Conservation (phyloP, 2,329 filamentous ascomycete species). For the Plenodomus biglobosus region DNA sequence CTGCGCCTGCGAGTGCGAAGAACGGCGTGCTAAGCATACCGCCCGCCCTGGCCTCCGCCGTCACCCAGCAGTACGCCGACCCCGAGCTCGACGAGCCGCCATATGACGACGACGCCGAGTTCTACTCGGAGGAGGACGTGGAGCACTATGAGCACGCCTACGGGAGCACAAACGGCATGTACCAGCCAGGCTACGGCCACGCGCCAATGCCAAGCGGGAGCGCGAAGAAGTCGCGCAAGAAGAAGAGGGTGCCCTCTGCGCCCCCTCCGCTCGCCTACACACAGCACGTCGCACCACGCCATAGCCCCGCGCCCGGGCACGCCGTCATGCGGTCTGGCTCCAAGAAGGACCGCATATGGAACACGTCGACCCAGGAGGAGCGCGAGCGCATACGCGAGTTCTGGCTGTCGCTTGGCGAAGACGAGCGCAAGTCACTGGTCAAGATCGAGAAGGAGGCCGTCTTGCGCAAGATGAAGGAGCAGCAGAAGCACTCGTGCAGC, state of each 20-base stretch:
- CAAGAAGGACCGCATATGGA: conserved; percentile 90
- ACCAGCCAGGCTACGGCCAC: conserved; percentile 30
- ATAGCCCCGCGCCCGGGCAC: conserved; percentile 48
- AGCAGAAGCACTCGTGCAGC: conserved; percentile 98
- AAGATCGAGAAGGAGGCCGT: conserved; percentile 99
- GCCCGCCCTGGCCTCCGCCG: conserved; percentile 10
- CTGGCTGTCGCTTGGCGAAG: conserved; percentile 91
- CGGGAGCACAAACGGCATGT: conserved; percentile 33
- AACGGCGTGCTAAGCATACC: conserved; percentile 29
- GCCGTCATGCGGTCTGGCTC: conserved; percentile 47
- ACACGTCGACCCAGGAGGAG: conserved; percentile 90
- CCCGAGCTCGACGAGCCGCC: conserved; percentile 48
- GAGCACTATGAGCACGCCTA: conserved; percentile 38
- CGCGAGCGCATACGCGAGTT: conserved; percentile 97
- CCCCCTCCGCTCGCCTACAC: conserved; percentile 34
- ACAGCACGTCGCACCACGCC: conserved; percentile 34
- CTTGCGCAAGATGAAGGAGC: conserved; percentile 98
- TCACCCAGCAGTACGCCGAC: conserved; percentile 45
- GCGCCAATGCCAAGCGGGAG: conserved; percentile 22
- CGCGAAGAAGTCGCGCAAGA: conserved; percentile 65
- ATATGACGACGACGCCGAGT: conserved; percentile 39
- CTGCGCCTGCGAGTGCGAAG: conserved; percentile 22
- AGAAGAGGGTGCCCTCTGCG: conserved; percentile 57
- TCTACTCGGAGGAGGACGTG: conserved; percentile 45
- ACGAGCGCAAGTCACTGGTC: conserved; percentile 90